phyloP scores from a whole-genome alignment of 345 rosid species.

The Acer saccharum region DNA sequence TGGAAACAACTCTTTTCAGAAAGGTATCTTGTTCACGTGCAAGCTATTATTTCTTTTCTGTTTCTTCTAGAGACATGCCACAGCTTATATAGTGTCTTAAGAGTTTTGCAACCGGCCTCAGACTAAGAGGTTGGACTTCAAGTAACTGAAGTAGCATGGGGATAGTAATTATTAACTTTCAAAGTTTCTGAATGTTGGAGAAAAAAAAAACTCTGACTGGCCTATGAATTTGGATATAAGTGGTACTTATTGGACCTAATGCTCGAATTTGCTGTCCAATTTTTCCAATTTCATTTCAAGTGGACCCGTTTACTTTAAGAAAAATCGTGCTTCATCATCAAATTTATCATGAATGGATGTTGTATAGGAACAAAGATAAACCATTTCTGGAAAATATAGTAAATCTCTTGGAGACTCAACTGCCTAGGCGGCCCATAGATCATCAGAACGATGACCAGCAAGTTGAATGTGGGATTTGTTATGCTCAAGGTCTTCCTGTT shows the following conservation, averaged over 20 bases:
- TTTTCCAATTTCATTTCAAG: background rate
- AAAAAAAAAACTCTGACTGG: background rate
- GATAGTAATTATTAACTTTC: background rate
- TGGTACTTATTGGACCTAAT: background rate
- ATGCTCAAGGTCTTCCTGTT: conserved; percentile 68
- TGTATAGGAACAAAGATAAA: conserved; percentile 52
- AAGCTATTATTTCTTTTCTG: background rate
- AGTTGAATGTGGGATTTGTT: conserved; percentile 84
- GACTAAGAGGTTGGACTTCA: background rate
- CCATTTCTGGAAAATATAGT: conserved; percentile 58
- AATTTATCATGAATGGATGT: background rate
- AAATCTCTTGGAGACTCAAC: conserved; percentile 47
- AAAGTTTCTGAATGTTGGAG: background rate
- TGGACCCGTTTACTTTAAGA: background rate
- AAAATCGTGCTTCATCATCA: background rate
- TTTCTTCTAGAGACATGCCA: conserved; percentile 11
- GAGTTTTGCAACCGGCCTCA: conserved; percentile 8
- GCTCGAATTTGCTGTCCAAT: background rate
- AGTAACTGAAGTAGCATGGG: background rate
- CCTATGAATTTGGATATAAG: background rate
- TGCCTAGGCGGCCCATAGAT: conserved; percentile 42
- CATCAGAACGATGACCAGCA: conserved; percentile 41
- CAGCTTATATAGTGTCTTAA: background rate
- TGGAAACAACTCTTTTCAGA: background rate
- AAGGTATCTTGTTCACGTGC: background rate